Evolutionary conservation across 495 filamentous ascomycete genomes (phyloP).

Genomic region (Podospora pseudopauciseta): DNA sequence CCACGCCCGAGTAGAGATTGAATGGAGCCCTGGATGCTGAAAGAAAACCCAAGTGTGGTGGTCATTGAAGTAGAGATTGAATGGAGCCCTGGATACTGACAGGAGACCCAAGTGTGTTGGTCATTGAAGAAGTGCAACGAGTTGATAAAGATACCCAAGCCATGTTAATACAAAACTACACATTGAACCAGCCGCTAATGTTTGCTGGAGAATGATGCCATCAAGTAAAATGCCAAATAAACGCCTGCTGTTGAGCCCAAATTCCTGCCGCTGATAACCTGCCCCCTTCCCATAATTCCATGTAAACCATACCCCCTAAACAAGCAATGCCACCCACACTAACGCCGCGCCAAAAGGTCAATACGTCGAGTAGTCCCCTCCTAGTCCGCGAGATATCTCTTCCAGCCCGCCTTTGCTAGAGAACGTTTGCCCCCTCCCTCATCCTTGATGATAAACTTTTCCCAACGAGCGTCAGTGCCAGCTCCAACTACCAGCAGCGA

Average conservation of each 20-base stretch:
- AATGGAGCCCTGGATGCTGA: background rate
- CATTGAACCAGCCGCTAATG: conserved; percentile 1
- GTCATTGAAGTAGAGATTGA: background rate
- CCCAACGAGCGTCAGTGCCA: conserved; percentile 76
- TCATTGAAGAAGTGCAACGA: background rate
- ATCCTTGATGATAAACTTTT: conserved; percentile 69
- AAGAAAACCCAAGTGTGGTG: background rate
- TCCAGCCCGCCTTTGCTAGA: conserved; percentile 73
- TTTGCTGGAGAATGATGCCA: conserved; percentile 4
- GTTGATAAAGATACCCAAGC: conserved; percentile 11
- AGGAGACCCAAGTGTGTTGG: background rate
- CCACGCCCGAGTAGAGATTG: conserved; percentile 17
- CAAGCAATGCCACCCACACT: background rate
- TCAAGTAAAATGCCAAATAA: background rate
- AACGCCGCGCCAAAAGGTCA: background rate
- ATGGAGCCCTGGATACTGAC: background rate
- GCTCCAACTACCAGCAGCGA: conserved; percentile 74
- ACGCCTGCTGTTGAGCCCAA: background rate
- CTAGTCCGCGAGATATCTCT: conserved; percentile 60
- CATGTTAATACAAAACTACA: background rate
- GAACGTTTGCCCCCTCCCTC: conserved; percentile 59
- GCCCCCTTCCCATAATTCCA: background rate
- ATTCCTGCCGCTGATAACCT: background rate
- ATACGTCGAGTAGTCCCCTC: background rate
- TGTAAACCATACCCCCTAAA: background rate